These are phyloP conservation scores for Clavulina sp. DNA, from an alignment of 768 basidiomycete species.

Conservation along the genomic window DNA sequence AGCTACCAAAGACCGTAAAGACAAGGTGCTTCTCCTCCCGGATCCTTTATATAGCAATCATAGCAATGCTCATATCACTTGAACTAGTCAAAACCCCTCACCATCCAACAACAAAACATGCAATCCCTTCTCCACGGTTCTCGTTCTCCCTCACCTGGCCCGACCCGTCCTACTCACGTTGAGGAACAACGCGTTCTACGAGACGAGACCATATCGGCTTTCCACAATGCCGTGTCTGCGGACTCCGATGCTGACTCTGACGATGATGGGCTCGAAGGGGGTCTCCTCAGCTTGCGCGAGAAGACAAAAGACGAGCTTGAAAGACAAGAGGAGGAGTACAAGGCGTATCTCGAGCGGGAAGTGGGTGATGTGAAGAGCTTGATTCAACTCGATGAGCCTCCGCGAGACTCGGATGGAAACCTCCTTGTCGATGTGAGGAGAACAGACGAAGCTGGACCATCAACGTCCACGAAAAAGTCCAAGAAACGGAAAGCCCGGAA, in stretches of 20 bases:
- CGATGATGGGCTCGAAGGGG: conserved; percentile 27
- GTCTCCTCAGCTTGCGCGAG: conserved; percentile 53
- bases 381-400: conserved; percentile 34
- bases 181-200: conserved; percentile 63
- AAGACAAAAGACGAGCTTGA: conserved; percentile 64
- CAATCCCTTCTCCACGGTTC: conserved; percentile 34
- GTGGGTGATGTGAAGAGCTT: conserved; percentile 59
- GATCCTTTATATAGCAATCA: background rate
- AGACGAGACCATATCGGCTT: conserved; percentile 70
- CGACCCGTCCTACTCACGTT: conserved; percentile 42
- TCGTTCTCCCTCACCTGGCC: conserved; percentile 27
- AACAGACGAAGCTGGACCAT: conserved; percentile 19
- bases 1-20: conserved; percentile 20
- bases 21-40: conserved; percentile 29
- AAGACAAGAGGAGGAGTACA: conserved; percentile 72
- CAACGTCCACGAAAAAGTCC: conserved; percentile 14
- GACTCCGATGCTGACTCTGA: conserved; percentile 27
- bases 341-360: conserved; percentile 59
- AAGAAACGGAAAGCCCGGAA: conserved; percentile 21
- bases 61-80: background rate
- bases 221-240: conserved; percentile 31
- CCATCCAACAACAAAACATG: conserved; percentile 54
- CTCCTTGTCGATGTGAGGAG: conserved; percentile 15
- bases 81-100: conserved; percentile 48
- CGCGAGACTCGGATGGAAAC: conserved; percentile 12